A percentile compares a stretch with the other conserved stretches of the same genome.
phyloP scores from a whole-genome alignment of 2,329 filamentous ascomycete genomes.

The Fusarium nanum region DNA sequence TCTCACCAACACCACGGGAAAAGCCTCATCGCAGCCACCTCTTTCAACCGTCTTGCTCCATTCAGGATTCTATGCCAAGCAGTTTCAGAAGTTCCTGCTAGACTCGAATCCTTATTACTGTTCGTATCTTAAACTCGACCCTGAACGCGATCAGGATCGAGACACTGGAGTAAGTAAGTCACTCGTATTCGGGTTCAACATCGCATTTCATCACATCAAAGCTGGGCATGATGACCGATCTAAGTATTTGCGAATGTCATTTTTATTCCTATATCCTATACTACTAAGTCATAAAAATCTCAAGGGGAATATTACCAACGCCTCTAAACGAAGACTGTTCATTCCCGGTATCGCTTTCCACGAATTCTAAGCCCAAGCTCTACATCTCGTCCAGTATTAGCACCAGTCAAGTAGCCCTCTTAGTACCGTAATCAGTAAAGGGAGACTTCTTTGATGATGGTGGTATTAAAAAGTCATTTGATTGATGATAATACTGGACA shows the following conservation, averaged over 20 bases:
- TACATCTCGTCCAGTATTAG: background rate
- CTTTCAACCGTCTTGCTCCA: background rate
- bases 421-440: background rate
- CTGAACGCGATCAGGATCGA: constrained; percentile 4
- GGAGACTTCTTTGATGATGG: background rate
- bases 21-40: background rate
- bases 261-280: constrained; percentile 23
- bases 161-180: constrained; percentile 1
- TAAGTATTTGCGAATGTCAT: background rate
- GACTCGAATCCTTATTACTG: background rate
- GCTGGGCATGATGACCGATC: background rate
- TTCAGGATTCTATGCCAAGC: background rate
- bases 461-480: background rate
- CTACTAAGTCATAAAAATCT: constrained; percentile 18
- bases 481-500: background rate
- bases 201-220: background rate
- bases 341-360: background rate
- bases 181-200: background rate
- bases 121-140: background rate
- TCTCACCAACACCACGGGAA: background rate
- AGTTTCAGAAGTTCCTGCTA: background rate
- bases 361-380: background rate
- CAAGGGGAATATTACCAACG: constrained; percentile 31
- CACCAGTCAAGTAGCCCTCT: background rate
- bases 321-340: constrained; percentile 20